Conservation (phyloP, 257 asterid species). For the Salvia miltiorrhiza region DNA sequence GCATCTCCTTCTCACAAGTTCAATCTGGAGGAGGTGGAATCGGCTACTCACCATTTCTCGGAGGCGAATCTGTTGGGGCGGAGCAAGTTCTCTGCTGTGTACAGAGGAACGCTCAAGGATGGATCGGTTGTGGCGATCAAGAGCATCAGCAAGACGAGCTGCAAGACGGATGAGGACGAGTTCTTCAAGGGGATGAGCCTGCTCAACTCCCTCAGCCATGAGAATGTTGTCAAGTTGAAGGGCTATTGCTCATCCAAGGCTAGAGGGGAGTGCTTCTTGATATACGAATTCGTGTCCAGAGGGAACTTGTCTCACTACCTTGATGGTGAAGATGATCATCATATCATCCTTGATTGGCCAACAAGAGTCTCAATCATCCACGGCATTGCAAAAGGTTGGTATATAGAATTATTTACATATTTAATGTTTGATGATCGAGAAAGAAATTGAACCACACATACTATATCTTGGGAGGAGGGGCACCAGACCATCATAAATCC, state of each 20-base stretch:
- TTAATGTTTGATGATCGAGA: background rate
- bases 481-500: too few species aligned
- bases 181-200: constrained; percentile 74
- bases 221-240: constrained; percentile 64
- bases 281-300: constrained; percentile 65
- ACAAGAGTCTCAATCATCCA: constrained; percentile 65
- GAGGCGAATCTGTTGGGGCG: constrained; percentile 71
- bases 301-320: constrained; percentile 70
- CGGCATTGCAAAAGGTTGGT: constrained; percentile 88
- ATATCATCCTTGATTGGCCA: constrained; percentile 68
- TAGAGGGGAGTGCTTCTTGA: constrained; percentile 80
- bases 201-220: constrained; percentile 65
- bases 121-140: constrained; percentile 75
- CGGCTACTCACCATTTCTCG: constrained; percentile 92
- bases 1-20: constrained; percentile 37
- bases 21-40: constrained; percentile 83
- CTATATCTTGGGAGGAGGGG: too few species aligned
- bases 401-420: too few species aligned
- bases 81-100: constrained; percentile 75
- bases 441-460: too few species aligned
- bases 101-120: constrained; percentile 75
- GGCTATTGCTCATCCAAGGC: constrained; percentile 92
- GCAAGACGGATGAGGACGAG: constrained; percentile 74
- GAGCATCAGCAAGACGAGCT: constrained; percentile 66
- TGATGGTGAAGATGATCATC: constrained; percentile 48